Conservation (phyloP, 495 filamentous ascomycete species). For the Staphylotrichum longicolle region DNA sequence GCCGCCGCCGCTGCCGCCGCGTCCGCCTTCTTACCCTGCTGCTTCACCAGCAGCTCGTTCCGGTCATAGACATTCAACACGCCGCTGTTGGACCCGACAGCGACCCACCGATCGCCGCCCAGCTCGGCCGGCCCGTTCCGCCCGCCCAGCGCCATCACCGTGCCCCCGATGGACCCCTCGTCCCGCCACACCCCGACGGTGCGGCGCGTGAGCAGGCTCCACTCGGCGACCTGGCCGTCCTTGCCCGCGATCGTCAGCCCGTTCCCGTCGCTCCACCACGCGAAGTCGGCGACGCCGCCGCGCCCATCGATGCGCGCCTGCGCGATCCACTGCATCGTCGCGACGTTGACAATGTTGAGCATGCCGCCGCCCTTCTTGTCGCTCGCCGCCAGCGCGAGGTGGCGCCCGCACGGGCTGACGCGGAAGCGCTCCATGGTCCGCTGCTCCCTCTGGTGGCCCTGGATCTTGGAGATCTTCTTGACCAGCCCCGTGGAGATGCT, state of each 20-base stretch:
- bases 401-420: constrained; percentile 78
- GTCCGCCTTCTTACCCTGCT: constrained; percentile 24
- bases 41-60: constrained; percentile 51
- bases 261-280: constrained; percentile 84
- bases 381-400: constrained; percentile 75
- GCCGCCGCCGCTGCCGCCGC: constrained; percentile 36
- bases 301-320: constrained; percentile 79
- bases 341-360: constrained; percentile 78
- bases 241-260: constrained; percentile 73
- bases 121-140: constrained; percentile 55
- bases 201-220: constrained; percentile 60
- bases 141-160: constrained; percentile 75
- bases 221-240: constrained; percentile 92
- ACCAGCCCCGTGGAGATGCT: constrained; percentile 75
- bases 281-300: constrained; percentile 81
- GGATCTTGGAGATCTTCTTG: constrained; percentile 72
- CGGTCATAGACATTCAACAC: constrained; percentile 94
- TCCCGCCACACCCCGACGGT: constrained; percentile 83
- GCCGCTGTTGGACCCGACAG: constrained; percentile 77
- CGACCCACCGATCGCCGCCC: constrained; percentile 85
- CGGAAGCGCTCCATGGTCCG: constrained; percentile 87
- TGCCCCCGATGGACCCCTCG: constrained; percentile 84
- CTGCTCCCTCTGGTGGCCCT: constrained; percentile 80
- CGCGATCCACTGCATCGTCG: constrained; percentile 84
- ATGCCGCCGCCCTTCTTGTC: constrained; percentile 79